Base-by-base conservation (phyloP, 345 rosid genomes). In the Brassica nigra region DNA sequence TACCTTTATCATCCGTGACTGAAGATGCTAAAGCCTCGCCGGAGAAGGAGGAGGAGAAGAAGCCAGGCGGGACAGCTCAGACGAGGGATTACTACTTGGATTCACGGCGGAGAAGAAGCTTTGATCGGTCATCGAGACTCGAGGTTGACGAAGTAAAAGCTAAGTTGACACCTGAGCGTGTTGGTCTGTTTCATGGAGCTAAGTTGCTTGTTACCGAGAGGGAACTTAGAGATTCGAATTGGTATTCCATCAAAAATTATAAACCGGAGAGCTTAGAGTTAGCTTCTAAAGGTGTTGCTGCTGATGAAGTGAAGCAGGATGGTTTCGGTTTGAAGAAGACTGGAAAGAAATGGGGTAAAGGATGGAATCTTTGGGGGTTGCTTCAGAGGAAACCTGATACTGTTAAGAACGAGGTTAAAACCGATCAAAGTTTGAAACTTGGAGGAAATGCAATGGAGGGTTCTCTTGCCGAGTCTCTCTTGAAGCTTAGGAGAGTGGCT, bases 51-150 rank as follows among this genome's bases (percentile, higher is more conserved):
- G 34, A 83, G 76, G 80, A 74, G 58, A 74, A 54, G 75, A 84
- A 83, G n/a, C 93, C 97, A 20, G 98, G 99, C 23, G 98, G 98
- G 64, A 90, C 95, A 44, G 86, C 85, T 80, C 97, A 96, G 76
- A 93, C 99, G 3, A 87, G 92, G 84, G 91, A 91, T 52, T 96
- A 93, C 71, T 93, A 96, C 70, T 83, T 87, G 7, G 93, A 91
- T 70, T 76, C 89, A 8, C 77, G 80, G 58, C 81, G 98, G 76
- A 86, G 95, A 77, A 86, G 82, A 84, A 96, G 95, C 78, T 87
- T 96, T 0, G 98, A 93, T 68, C 84, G 94, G 66, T 88, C 91
- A 7, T 83, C 71, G 31, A 84, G 89, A 77, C 85, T 81, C 9
- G 98, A 90, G 64, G 82, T 87, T 58, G 97, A 90, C 37, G 91